Evolutionary conservation across 192 early-diverging fungal genomes (phyloP).

Genomic region (Gorgonomyces haynaldii): DNA sequence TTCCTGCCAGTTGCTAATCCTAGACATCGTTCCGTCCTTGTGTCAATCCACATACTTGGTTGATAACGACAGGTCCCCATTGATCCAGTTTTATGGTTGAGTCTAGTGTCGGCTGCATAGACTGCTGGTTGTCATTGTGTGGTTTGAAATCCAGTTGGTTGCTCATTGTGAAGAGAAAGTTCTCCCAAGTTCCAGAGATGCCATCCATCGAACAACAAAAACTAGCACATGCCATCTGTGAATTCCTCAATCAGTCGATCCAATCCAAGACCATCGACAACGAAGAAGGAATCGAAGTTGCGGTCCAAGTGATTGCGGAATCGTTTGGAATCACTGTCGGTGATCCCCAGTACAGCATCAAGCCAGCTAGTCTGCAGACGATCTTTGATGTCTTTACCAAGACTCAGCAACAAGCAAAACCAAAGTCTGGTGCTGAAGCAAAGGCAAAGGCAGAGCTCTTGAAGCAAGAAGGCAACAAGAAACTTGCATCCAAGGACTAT

Average conservation of each 20-base stretch:
- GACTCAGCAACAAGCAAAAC: conserved; percentile 56
- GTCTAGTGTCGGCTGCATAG: neutral
- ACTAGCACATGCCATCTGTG: conserved; percentile 72
- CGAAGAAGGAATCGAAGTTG: conserved; percentile 74
- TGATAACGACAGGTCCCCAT: conserved; percentile 21
- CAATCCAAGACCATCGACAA: conserved; percentile 67
- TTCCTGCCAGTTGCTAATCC: conserved; percentile 31
- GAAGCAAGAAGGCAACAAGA: conserved; percentile 81
- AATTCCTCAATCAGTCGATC: conserved; percentile 62
- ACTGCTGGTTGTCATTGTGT: neutral
- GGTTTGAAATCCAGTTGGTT: neutral
- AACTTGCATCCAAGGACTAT: conserved; percentile 74
- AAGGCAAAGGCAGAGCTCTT: conserved; percentile 60
- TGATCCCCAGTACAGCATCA: conserved; percentile 70
- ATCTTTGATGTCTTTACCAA: conserved; percentile 88
- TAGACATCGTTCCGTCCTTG: conserved; percentile 28
- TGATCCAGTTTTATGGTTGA: conserved; percentile 7
- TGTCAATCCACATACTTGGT: conserved; percentile 7
- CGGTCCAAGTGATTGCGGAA: conserved; percentile 89
- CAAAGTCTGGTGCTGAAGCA: conserved; percentile 9
- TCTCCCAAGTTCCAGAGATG: no score
- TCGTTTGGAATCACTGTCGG: conserved; percentile 77
- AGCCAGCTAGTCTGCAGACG: conserved; percentile 66
- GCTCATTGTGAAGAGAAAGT: no score
- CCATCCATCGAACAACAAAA: conserved; percentile 20